Conservation (phyloP, 306 rosid genomes). For the Albizia julibrissin region DNA sequence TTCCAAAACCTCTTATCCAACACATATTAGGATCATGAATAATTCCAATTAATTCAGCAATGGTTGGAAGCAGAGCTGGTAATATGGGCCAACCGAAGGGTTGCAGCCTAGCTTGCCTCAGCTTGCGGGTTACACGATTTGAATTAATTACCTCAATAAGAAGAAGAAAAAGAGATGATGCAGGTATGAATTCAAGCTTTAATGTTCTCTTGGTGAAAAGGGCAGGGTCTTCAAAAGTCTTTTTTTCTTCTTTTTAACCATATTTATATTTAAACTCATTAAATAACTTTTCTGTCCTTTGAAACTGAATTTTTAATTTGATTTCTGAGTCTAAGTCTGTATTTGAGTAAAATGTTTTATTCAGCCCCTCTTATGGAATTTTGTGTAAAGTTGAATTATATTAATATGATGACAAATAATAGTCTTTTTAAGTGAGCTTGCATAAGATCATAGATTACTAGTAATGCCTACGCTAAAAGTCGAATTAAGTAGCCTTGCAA, state of each 20-base stretch:
- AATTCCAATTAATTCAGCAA: no score
- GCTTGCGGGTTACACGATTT: no score
- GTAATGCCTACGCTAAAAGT: background rate
- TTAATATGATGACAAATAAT: background rate
- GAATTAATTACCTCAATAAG: background rate
- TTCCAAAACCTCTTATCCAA: no score
- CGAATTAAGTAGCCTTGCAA: background rate
- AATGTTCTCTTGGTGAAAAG: background rate
- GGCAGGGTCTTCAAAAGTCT: background rate
- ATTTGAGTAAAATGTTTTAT: no score
- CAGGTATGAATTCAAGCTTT: slow-evolving; percentile 38
- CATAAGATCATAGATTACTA: background rate
- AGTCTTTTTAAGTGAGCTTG: background rate
- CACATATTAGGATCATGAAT: no score
- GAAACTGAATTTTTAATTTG: background rate
- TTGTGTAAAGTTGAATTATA: background rate
- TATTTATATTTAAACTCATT: background rate
- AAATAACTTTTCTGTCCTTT: background rate
- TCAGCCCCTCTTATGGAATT: background rate
- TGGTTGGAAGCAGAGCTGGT: no score
- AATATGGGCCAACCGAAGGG: no score
- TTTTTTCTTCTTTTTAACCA: background rate
- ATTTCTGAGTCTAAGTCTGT: background rate
- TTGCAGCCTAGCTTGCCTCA: no score
- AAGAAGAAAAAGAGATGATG: slow-evolving; percentile 5